Evolutionary conservation across 2,329 filamentous ascomycete genomes (phyloP).

Genomic region (Penicillium sp.): DNA sequence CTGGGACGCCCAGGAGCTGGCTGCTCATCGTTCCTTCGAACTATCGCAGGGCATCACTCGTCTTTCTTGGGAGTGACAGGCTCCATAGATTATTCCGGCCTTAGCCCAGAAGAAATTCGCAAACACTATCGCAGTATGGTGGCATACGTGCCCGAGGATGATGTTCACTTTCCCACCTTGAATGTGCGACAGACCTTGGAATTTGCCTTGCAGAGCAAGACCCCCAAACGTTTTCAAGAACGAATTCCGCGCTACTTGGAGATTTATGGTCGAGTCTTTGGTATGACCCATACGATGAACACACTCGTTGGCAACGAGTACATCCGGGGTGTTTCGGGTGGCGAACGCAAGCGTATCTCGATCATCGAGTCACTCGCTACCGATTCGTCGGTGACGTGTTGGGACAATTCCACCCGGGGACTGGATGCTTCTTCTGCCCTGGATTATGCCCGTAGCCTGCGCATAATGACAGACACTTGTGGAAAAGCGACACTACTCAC

Average conservation of each 20-base stretch:
- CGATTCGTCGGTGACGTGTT: slow-evolving; percentile 67
- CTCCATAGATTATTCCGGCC: slow-evolving; percentile 67
- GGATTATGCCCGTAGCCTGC: slow-evolving; percentile 66
- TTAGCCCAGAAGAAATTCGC: slow-evolving; percentile 62
- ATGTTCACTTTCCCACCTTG: slow-evolving; percentile 67
- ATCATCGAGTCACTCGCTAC: slow-evolving; percentile 72
- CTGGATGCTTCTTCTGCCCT: slow-evolving; percentile 72
- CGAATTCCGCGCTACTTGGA: slow-evolving; percentile 65
- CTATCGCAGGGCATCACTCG: slow-evolving; percentile 65
- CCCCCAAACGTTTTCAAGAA: slow-evolving; percentile 59
- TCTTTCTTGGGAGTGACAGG: slow-evolving; percentile 65
- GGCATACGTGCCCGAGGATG: slow-evolving; percentile 71
- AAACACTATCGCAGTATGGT: slow-evolving; percentile 69
- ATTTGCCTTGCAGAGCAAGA: slow-evolving; percentile 70
- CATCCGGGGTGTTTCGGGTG: slow-evolving; percentile 66
- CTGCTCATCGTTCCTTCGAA: slow-evolving; percentile 71
- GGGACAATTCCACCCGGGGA: slow-evolving; percentile 74
- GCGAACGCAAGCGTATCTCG: slow-evolving; percentile 72
- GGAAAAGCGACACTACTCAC: slow-evolving; percentile 67
- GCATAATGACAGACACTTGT: slow-evolving; percentile 69
- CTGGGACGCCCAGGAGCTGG: slow-evolving; percentile 69
- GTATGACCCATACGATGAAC: slow-evolving; percentile 68
- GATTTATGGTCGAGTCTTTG: slow-evolving; percentile 70
- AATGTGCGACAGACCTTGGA: slow-evolving; percentile 72
- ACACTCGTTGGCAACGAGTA: slow-evolving; percentile 61